phyloP scores from a whole-genome alignment of 228 moss, liverwort and hornwort species.

The Sphagnum magellanicum region DNA sequence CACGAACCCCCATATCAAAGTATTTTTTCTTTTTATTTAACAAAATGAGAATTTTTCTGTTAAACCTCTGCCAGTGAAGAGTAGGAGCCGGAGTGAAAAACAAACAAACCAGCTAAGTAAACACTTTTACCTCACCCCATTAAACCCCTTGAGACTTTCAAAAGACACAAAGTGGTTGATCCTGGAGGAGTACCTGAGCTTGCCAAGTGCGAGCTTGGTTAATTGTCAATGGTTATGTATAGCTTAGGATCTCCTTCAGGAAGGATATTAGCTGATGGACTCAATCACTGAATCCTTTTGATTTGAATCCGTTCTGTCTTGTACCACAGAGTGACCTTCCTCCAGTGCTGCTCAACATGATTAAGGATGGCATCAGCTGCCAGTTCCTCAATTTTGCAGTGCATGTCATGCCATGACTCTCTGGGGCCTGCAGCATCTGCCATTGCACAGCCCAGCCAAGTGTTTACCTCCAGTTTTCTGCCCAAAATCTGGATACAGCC shows the following conservation, averaged over 20 bases:
- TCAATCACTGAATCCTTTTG: constrained; percentile 43
- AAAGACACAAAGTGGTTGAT: background rate
- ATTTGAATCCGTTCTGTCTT: constrained; percentile 80
- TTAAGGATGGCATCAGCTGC: constrained; percentile 89
- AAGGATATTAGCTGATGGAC: constrained; percentile 56
- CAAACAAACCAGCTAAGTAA: too few species aligned
- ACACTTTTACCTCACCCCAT: too few species aligned
- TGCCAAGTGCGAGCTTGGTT: constrained; percentile 70
- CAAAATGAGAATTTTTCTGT: too few species aligned
- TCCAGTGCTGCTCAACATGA: constrained; percentile 94
- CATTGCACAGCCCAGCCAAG: too few species aligned
- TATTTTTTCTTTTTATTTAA: too few species aligned
- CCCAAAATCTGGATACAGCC: too few species aligned
- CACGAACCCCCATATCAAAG: too few species aligned
- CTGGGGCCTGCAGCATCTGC: constrained; percentile 56
- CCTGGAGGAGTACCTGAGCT: constrained; percentile 48
- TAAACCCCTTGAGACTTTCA: too few species aligned
- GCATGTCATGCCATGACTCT: constrained; percentile 94
- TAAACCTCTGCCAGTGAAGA: too few species aligned
- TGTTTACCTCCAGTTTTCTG: too few species aligned
- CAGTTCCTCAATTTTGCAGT: constrained; percentile 86
- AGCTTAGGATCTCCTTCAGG: constrained; percentile 57
- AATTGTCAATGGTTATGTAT: constrained; percentile 44
- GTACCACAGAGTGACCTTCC: constrained; percentile 60
- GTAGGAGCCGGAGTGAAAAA: too few species aligned